These are phyloP conservation scores for Solanum piurae DNA, from an alignment of 257 asterid genomes.

Conservation along the genomic window DNA sequence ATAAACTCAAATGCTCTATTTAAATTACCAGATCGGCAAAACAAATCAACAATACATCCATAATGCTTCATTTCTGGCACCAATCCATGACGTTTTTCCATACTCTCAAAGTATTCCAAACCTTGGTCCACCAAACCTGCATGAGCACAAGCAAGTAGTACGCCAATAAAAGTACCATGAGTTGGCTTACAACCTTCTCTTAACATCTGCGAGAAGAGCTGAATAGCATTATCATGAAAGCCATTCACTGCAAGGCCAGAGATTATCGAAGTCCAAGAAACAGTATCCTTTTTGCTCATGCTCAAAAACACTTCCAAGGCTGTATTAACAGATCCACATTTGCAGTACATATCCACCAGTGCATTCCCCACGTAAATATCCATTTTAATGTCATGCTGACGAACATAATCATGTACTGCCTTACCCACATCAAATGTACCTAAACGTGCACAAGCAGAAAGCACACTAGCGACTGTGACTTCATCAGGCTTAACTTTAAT, in stretches of 20 bases:
- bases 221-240: conserved; percentile 7
- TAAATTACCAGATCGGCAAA: conserved; percentile 25
- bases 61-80: conserved; percentile 30
- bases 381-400: conserved; percentile 2
- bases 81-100: conserved; percentile 17
- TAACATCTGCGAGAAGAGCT: conserved; percentile 23
- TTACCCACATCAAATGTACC: conserved; percentile 25
- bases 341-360: conserved; percentile 32
- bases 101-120: conserved; percentile 17
- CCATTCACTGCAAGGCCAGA: conserved; percentile 31
- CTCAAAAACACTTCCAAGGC: conserved; percentile 20
- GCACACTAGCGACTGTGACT: conserved; percentile 17
- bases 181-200: conserved; percentile 16
- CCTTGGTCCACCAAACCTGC: conserved; percentile 25
- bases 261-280: conserved; percentile 31
- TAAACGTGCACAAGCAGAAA: conserved; percentile 29
- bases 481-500: conserved; percentile 22
- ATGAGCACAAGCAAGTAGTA: conserved; percentile 24
- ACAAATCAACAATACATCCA: conserved; percentile 29
- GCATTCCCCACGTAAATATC: conserved; percentile 26
- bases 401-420: conserved; percentile 14
- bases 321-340: conserved; percentile 17
- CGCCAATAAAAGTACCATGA: conserved; percentile 26
- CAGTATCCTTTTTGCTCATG: conserved; percentile 22
- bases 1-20: conserved; percentile 23